phyloP scores from a whole-genome alignment of 768 basidiomycete genomes.

The Suillus luteus region DNA sequence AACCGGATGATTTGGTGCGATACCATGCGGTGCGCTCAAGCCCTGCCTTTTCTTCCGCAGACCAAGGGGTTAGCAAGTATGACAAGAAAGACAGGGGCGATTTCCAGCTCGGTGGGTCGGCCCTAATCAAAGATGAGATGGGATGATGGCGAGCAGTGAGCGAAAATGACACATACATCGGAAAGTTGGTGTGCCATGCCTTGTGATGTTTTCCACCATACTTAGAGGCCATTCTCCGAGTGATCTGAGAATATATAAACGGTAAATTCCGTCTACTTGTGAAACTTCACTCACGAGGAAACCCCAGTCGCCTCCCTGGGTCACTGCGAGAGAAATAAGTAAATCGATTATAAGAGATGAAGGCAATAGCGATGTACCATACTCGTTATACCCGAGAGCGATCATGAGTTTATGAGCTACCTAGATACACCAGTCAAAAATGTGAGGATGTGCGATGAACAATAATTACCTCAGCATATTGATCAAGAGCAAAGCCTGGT shows the following conservation, averaged over 20 bases:
- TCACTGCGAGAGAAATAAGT: constrained; percentile 33
- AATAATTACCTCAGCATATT: constrained; percentile 54
- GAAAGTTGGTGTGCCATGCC: constrained; percentile 54
- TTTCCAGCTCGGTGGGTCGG: constrained; percentile 24
- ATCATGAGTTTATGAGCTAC: constrained; percentile 53
- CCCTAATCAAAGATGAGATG: constrained; percentile 10
- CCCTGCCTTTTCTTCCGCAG: constrained; percentile 37
- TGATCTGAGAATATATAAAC: constrained; percentile 32
- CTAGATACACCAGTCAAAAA: constrained; percentile 25
- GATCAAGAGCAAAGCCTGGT: constrained; percentile 48
- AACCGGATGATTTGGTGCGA: constrained; percentile 37
- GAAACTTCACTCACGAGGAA: constrained; percentile 27
- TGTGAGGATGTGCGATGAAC: background rate
- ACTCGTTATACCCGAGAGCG: constrained; percentile 34
- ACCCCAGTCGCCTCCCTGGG: constrained; percentile 55
- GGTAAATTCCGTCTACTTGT: background rate
- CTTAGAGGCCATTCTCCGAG: constrained; percentile 31
- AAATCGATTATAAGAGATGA: background rate
- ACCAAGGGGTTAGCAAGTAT: constrained; percentile 30
- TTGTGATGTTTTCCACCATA: constrained; percentile 47
- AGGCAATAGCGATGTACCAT: constrained; percentile 9
- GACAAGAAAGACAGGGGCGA: constrained; percentile 33
- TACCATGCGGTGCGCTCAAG: constrained; percentile 34
- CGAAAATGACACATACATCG: constrained; percentile 35
- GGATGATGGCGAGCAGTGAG: constrained; percentile 21